Evolutionary conservation across 306 rosid genomes (phyloP), one percentile per base, ranked within the genome.

Genomic region (apple (Malus domestica)): DNA sequence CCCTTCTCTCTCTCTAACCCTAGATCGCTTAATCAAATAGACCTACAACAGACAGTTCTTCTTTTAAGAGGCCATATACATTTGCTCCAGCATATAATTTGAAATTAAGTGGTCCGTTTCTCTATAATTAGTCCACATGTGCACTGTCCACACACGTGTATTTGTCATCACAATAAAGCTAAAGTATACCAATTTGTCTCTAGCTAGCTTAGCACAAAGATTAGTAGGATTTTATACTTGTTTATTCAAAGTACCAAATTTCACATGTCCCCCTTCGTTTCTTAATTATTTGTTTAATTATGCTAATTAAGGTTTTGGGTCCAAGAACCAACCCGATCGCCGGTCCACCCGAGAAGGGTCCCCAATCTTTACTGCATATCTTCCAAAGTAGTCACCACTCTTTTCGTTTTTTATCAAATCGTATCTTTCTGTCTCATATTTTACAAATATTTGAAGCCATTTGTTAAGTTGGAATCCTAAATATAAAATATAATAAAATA

Each of bases 301-400:
- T 8, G 3, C 10, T 76, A 15, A 3, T 25, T 40, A 46, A 69
- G 18, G 59, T 8, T 71, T 67, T 32, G 54, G 58, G 45, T 59
- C 25, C 10, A 42, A 63, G 46, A 65, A 22, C 80, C 80, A 18
- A 51, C 15, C 29, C 61, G 44, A 68, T 67, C 65, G 79, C 85
- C 85, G 57, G 15, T 68, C 79, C 69, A 40, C 76, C 44, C 44
- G 82, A 68, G 68, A 51, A 77, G 68, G 85, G 81, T 82, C 82
- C 75, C 85, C 25, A 46, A 75, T 75, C 74, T 71, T 22, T 23
- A 40, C 35, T 23, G 49, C 77, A 64, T 29, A 70, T 67, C 33
- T 77, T 23, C 67, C 59, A 71, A 71, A 69, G 73, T 38, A 42
- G n/a, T 67, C 81, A 23, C 42, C 52, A 32, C 10, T 80, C 30